Percentiles rank a stretch among this genome's conserved stretches.
Evolutionary conservation across 2,329 filamentous ascomycete genomes (phyloP).

Genomic region (Exophiala alcalophila): DNA sequence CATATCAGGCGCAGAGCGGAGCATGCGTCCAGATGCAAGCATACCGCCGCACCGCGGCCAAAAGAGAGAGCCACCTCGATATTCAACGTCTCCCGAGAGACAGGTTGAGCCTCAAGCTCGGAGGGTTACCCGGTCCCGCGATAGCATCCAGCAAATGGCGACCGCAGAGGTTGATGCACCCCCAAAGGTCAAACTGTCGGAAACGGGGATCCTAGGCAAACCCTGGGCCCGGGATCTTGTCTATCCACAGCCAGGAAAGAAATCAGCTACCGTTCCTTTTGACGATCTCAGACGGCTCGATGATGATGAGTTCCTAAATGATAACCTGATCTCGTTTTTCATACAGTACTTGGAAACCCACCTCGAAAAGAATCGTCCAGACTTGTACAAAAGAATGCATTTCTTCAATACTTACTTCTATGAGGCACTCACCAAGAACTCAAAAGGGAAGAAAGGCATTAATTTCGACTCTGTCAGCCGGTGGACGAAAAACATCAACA

Average conservation of each 20-base stretch:
- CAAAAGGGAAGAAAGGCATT: constrained; percentile 56
- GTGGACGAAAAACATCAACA: constrained; percentile 83
- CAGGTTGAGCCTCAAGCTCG: neutral
- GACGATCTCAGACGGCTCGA: constrained; percentile 66
- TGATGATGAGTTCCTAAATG: constrained; percentile 83
- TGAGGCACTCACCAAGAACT: constrained; percentile 64
- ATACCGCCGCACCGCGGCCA: neutral
- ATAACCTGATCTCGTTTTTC: constrained; percentile 88
- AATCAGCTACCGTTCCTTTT: constrained; percentile 45
- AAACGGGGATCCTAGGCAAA: constrained; percentile 24
- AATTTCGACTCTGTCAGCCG: constrained; percentile 81
- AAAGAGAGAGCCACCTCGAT: neutral
- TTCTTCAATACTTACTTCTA: constrained; percentile 92
- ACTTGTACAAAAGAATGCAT: constrained; percentile 65
- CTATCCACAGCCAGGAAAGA: constrained; percentile 47
- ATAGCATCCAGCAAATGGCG: neutral
- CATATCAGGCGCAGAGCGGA: constrained; percentile 10
- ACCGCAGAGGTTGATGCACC: neutral
- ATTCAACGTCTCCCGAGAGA: neutral
- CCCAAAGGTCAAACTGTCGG: constrained; percentile 17
- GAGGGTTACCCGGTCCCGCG: constrained; percentile 8
- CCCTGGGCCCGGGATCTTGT: constrained; percentile 40
- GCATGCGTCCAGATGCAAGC: neutral
- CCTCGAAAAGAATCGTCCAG: constrained; percentile 54
- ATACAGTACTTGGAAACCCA: constrained; percentile 68